Percentiles rank a stretch among this genome's conserved stretches.
These are phyloP conservation scores for Fraxinus latifolia DNA, from an alignment of 305 asterid genomes.

Conservation along the genomic window DNA sequence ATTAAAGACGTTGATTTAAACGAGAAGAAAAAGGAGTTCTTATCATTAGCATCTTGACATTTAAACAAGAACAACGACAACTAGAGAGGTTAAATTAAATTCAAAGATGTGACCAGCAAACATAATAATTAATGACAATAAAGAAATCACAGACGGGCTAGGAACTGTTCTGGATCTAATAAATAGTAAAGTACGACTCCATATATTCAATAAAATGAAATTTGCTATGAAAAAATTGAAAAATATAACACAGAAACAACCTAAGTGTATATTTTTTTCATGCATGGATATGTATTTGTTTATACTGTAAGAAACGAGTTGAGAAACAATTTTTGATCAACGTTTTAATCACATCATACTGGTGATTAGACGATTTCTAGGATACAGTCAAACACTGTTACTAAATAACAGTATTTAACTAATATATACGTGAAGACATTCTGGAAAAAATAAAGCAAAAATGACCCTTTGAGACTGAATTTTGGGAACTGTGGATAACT, in stretches of 20 bases:
- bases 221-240: not conserved
- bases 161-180: not conserved
- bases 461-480: slow-evolving; percentile 8
- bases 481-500: slow-evolving; percentile 12
- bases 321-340: not conserved
- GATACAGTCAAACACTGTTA: slow-evolving; percentile 4
- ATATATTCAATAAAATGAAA: not conserved
- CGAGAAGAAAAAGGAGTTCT: not conserved
- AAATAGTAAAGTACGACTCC: not conserved
- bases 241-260: not conserved
- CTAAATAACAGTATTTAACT: not conserved
- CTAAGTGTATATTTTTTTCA: not conserved
- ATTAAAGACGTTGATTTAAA: not conserved
- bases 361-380: not conserved
- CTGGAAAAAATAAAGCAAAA: not conserved
- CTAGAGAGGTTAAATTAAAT: not conserved
- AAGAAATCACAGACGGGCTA: not conserved
- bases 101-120: not conserved
- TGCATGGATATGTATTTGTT: not conserved
- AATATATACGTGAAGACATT: slow-evolving; percentile 3
- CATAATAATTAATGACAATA: not conserved
- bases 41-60: not conserved
- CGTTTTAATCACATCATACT: not conserved
- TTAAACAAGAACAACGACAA: slow-evolving; percentile 8
- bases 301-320: not conserved